Base-by-base conservation (phyloP, 2,329 filamentous ascomycete species). In the Xylariaceae sp. region DNA sequence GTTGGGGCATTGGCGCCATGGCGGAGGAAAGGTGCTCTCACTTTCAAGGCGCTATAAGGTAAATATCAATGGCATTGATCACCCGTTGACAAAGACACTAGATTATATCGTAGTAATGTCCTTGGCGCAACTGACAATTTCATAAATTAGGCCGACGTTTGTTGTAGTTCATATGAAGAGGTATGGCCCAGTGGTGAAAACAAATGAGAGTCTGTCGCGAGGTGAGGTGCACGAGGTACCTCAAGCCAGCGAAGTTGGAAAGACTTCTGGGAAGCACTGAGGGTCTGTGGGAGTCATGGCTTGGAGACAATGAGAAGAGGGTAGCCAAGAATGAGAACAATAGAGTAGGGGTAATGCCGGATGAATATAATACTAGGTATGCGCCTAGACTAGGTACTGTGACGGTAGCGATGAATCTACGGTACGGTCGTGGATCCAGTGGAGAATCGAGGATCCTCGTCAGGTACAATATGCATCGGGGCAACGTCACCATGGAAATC, bases 1-100 rank as follows among this genome's bases (percentile, higher is more conserved):
- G 60, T 58, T 67, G 62, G 47, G 67, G 54, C 47, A 67, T 67
- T 55, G 71, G 67, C 64, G 72, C 71, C 77, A 80, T 80, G 58
- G 45, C 59, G 50, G 53, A 54, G 51, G 39, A 56, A 45, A 50
- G 48, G 41, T 31, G 26, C 55, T 44, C 41, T 37, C 45, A 31
- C 40, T 56, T 49, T 50, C 47, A 35, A 44, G 44, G 44, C 40
- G 35, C 47, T 56, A 53, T 40, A 46, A 26, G 39, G 47, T 27
- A 50, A 34, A 43, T n/a, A 45, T 56, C 43, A 54, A 45, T 54
- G 44, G 31, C 57, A 55, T 55, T 47, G 30, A 39, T 39, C 31
- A 42, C 49, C 32, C 19, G 41, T 48, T 30, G 8, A 51, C 6
- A 40, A 37, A 43, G 29, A n/a, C n/a, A 41, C 32, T 47, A 7